Evolutionary conservation across 1,139 yeast genomes (phyloP), one percentile per base, ranked within the genome.

Genomic region (Yueomyces sp.): DNA sequence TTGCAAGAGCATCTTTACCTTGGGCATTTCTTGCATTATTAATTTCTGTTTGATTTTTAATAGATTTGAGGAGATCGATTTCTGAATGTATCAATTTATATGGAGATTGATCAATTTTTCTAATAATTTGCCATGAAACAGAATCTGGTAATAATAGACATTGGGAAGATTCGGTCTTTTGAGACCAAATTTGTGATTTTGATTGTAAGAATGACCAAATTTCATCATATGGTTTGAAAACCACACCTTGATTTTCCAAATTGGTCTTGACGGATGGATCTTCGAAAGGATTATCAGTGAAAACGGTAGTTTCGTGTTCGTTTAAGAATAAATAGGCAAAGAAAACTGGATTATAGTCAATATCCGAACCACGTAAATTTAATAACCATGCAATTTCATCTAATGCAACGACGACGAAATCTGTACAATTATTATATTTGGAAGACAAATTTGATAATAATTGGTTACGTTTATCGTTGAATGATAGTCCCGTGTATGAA

Each of bases 371-470:
- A 53, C 97, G 74, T 50, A 91, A 68, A 57, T 91, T 91, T 58
- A 87, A 73, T 44, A 87, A 65, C 97, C 96, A 89, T 6, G 96
- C 95, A 48, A 89, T 75, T 57, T 91, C 96, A 64, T 91, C 98
- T 47, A 86, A 66, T 0, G 95, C 83, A 38, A 81, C 72, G 6
- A 86, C 69, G 4, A 84, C 74, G 49, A 85, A 59, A 49, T 53
- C 50, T 7, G 42, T 33, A 46, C 71, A 67, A 49, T 59, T 54
- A 46, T 39, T 27, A 51, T 50, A 2, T 51, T 47, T 33, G 5
- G 26, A 39, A 1, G 28, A 28, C 41, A 66, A 46, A 27, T 50
- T 48, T 3, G 50, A 40, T 39, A 60, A 41, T 38, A 68, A 45
- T 34, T 56, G 54, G 4, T 42, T 40, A 27, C 62, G 57, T 51